Evolutionary conservation across 345 rosid genomes (phyloP).

Genomic region (Cardiospermum halicacabum): DNA sequence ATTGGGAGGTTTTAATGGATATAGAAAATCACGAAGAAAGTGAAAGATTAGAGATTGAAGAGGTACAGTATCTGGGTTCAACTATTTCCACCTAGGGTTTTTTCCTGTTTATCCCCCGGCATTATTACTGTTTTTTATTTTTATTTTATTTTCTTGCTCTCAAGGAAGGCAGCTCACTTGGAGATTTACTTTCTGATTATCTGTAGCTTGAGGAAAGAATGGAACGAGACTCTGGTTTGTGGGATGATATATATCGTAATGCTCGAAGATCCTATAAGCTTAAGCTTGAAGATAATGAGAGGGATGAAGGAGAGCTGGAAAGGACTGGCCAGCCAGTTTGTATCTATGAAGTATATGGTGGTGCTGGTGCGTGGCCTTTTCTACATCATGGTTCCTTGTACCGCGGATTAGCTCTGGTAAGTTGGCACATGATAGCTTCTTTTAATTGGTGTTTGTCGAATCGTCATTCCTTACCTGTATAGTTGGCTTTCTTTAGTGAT

Average conservation of each 20-base stretch:
- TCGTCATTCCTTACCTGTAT: neutral
- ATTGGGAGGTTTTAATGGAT: conserved; percentile 62
- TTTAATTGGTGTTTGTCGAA: conserved; percentile 1
- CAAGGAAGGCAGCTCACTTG: conserved; percentile 20
- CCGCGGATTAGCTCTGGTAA: conserved; percentile 94
- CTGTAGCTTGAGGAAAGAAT: conserved; percentile 86
- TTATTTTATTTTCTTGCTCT: neutral
- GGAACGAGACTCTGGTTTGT: conserved; percentile 57
- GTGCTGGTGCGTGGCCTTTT: conserved; percentile 94
- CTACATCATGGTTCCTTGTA: conserved; percentile 94
- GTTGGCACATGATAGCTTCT: conserved; percentile 19
- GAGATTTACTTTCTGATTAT: conserved; percentile 20
- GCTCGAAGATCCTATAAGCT: conserved; percentile 88
- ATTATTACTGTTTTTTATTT: neutral
- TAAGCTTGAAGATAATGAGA: conserved; percentile 81
- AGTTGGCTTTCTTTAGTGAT: neutral
- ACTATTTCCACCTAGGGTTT: neutral
- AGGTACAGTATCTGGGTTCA: conserved; percentile 52
- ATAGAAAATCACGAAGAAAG: conserved; percentile 64
- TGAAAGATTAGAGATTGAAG: conserved; percentile 74
- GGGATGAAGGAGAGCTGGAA: conserved; percentile 99
- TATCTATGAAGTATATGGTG: conserved; percentile 86
- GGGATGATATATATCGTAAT: conserved; percentile 91
- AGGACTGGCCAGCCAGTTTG: conserved; percentile 94
- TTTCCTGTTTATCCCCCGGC: neutral